Percentiles rank a stretch among this genome's conserved stretches.
phyloP scores from a whole-genome alignment of 2,329 filamentous ascomycete species.

The Paecilomyces fulvus region DNA sequence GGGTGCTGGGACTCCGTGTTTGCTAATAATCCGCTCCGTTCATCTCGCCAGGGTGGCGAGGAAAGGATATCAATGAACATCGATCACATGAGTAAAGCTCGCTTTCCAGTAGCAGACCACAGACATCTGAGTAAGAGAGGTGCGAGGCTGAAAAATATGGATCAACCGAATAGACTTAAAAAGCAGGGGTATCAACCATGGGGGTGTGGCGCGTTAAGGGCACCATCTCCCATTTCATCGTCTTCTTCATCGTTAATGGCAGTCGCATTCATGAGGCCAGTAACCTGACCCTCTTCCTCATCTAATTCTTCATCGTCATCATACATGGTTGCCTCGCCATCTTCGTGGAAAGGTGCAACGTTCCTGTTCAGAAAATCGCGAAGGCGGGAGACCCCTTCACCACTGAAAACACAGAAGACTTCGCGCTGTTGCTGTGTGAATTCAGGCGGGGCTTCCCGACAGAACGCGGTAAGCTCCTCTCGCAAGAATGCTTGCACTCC shows the following conservation, averaged over 20 bases:
- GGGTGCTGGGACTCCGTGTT: neutral
- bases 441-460: conserved; percentile 76
- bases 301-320: conserved; percentile 37
- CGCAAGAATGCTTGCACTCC: conserved; percentile 85
- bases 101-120: conserved; percentile 1
- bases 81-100: neutral
- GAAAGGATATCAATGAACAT: neutral
- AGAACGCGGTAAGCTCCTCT: conserved; percentile 75
- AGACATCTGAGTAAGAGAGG: conserved; percentile 4
- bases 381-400: conserved; percentile 68
- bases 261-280: conserved; percentile 34
- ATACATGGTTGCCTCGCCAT: conserved; percentile 35
- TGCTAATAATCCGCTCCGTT: neutral
- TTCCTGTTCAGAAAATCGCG: conserved; percentile 64
- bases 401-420: conserved; percentile 96
- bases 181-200: conserved; percentile 20
- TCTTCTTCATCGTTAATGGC: conserved; percentile 35
- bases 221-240: conserved; percentile 8
- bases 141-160: conserved; percentile 4
- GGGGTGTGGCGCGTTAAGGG: conserved; percentile 26
- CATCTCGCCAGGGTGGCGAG: neutral
- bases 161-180: conserved; percentile 12
- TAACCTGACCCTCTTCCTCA: conserved; percentile 34
- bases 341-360: conserved; percentile 20
- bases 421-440: conserved; percentile 93